Evolutionary conservation across 495 filamentous ascomycete species (phyloP).

Genomic region (Opeltia flavorubescens): DNA sequence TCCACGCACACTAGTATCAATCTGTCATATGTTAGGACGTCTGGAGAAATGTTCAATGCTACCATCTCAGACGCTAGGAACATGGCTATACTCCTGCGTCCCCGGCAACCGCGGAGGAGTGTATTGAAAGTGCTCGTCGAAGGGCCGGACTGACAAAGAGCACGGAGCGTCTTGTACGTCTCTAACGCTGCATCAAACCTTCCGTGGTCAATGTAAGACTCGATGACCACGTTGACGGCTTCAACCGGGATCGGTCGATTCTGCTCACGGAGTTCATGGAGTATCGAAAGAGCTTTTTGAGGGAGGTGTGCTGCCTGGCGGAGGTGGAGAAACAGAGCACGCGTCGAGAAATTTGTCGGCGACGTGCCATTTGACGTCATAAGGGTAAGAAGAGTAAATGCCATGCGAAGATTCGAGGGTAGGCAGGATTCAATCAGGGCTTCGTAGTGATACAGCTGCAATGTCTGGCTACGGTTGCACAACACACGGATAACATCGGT

Average conservation of each 20-base stretch:
- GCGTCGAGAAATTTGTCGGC: slow-evolving; percentile 38
- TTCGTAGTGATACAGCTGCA: slow-evolving; percentile 60
- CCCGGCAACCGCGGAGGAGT: slow-evolving; percentile 47
- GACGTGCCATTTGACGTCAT: slow-evolving; percentile 47
- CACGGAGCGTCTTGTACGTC: slow-evolving; percentile 56
- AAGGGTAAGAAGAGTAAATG: slow-evolving; percentile 19
- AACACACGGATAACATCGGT: slow-evolving; percentile 46
- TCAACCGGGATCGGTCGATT: slow-evolving; percentile 34
- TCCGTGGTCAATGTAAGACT: slow-evolving; percentile 28
- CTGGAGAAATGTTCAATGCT: slow-evolving; percentile 42
- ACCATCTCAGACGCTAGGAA: slow-evolving; percentile 66
- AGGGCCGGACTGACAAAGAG: slow-evolving; percentile 41
- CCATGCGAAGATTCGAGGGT: slow-evolving; percentile 25
- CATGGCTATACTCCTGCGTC: slow-evolving; percentile 41
- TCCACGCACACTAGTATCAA: slow-evolving; percentile 50
- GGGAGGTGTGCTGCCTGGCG: slow-evolving; percentile 17
- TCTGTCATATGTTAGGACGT: slow-evolving; percentile 49
- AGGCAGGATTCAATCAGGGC: slow-evolving; percentile 54
- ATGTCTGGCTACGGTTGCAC: slow-evolving; percentile 25
- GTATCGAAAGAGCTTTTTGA: slow-evolving; percentile 33
- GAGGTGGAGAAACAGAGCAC: slow-evolving; percentile 38
- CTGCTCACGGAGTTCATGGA: slow-evolving; percentile 35
- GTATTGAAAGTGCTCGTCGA: slow-evolving; percentile 51
- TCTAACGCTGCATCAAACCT: slow-evolving; percentile 39
- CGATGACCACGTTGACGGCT: slow-evolving; percentile 50